A percentile compares a stretch with the other conserved stretches of the same genome.
Evolutionary conservation across 2,329 filamentous ascomycete species (phyloP).

Genomic region (Rutstroemia sydowiana): DNA sequence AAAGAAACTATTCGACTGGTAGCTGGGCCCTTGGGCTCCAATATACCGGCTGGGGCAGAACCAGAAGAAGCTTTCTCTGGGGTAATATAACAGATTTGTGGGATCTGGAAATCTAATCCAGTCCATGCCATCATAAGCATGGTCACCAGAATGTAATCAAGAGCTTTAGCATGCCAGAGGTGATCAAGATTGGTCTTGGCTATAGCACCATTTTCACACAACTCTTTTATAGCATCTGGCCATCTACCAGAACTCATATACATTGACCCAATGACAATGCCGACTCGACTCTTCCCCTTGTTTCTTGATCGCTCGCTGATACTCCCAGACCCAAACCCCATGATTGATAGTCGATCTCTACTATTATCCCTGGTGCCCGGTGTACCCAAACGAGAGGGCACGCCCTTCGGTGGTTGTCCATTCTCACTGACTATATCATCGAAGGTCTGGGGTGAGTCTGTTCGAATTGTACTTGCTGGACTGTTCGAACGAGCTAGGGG

Average conservation of each 20-base stretch:
- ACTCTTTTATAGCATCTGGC: constrained; percentile 78
- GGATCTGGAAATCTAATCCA: constrained; percentile 75
- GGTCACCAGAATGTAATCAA: constrained; percentile 80
- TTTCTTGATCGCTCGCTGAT: constrained; percentile 70
- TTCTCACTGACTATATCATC: constrained; percentile 22
- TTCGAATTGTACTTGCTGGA: constrained; percentile 22
- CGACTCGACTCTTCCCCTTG: constrained; percentile 72
- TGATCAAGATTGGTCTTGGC: constrained; percentile 80
- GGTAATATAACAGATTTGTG: constrained; percentile 40
- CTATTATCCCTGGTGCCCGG: constrained; percentile 22
- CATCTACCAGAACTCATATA: constrained; percentile 87
- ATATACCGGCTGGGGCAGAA: constrained; percentile 16
- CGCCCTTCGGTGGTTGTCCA: too few relatives aligned
- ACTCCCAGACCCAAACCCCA: constrained; percentile 65
- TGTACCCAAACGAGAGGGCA: constrained; percentile 18
- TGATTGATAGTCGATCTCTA: constrained; percentile 51
- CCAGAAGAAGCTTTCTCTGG: constrained; percentile 27
- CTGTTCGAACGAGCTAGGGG: constrained; percentile 33
- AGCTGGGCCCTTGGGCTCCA: too few relatives aligned
- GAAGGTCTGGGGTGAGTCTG: constrained; percentile 18
- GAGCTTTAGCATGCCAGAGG: constrained; percentile 93
- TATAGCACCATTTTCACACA: constrained; percentile 70
- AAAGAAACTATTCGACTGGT: constrained; percentile 33
- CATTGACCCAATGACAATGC: constrained; percentile 74
- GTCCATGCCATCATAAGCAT: constrained; percentile 80